phyloP scores from a whole-genome alignment of 495 filamentous ascomycete species.

The Trichoderma gamsii region DNA sequence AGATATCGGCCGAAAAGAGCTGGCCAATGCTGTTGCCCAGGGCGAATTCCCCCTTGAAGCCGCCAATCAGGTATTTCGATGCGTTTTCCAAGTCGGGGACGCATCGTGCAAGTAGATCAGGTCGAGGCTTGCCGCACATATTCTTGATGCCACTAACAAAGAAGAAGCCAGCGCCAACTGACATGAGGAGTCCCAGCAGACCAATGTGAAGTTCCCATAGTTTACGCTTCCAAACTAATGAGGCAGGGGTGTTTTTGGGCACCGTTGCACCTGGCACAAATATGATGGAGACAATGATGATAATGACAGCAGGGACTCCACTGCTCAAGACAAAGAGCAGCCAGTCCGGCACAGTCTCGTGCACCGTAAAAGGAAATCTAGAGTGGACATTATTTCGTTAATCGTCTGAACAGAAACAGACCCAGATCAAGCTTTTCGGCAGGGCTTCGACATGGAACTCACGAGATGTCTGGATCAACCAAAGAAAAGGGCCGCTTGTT shows the following conservation, averaged over 20 bases:
- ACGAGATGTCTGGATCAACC: constrained; percentile 41
- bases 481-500: constrained; percentile 51
- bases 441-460: constrained; percentile 33
- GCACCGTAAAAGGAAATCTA: constrained; percentile 64
- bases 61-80: constrained; percentile 37
- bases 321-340: constrained; percentile 52
- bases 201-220: constrained; percentile 84
- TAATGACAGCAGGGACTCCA: constrained; percentile 55
- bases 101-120: constrained; percentile 71
- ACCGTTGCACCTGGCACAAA: constrained; percentile 59
- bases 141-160: constrained; percentile 83
- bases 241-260: constrained; percentile 58
- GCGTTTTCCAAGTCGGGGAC: constrained; percentile 47
- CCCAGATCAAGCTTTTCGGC: constrained; percentile 46
- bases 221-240: constrained; percentile 62
- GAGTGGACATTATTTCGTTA: constrained; percentile 47
- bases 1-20: constrained; percentile 62
- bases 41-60: constrained; percentile 17
- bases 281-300: constrained; percentile 65
- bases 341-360: constrained; percentile 64
- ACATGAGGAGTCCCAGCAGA: constrained; percentile 64
- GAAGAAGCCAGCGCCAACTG: constrained; percentile 61
- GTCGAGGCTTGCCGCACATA: constrained; percentile 76
- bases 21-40: constrained; percentile 37
- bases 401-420: constrained; percentile 34